These are phyloP conservation scores for Brasenia schreberi DNA, from an alignment of 164 flowering plant genomes.

Conservation along the genomic window DNA sequence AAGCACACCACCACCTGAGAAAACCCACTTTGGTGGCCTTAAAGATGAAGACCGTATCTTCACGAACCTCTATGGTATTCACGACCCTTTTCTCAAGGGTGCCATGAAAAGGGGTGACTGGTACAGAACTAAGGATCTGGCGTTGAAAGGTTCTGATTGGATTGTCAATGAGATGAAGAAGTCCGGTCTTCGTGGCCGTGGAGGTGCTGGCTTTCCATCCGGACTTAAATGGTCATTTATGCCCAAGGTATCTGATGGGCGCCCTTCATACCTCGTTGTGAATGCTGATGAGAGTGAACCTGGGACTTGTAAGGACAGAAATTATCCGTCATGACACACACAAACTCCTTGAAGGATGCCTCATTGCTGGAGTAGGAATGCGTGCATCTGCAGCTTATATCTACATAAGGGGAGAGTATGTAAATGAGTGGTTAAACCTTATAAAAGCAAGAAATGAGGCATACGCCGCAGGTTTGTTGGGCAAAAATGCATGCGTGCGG, in stretches of 20 bases:
- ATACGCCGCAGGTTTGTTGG: constrained; percentile 73
- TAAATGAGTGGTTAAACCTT: constrained; percentile 73
- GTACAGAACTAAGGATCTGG: constrained; percentile 85
- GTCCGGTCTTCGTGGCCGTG: constrained; percentile 96
- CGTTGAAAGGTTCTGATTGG: constrained; percentile 91
- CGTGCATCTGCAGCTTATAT: too few species aligned
- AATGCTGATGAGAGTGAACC: constrained; percentile 99
- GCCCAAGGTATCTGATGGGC: constrained; percentile 97
- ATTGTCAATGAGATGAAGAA: constrained; percentile 91
- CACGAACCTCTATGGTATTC: constrained; percentile 84
- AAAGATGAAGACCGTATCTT: constrained; percentile 96
- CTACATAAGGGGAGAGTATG: constrained; percentile 97
- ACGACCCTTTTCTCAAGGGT: constrained; percentile 90
- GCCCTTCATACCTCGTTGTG: constrained; percentile 92
- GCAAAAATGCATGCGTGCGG: constrained; percentile 98
- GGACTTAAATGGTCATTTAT: constrained; percentile 95
- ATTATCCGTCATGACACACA: constrained; percentile 98
- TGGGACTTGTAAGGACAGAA: constrained; percentile 93
- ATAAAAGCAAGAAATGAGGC: constrained; percentile 80
- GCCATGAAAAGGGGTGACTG: constrained; percentile 97
- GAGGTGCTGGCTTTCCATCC: constrained; percentile 98
- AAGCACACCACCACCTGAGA: constrained; percentile 81
- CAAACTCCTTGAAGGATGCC: constrained; percentile 81
- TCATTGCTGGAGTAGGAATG: constrained; percentile 98
- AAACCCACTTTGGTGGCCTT: constrained; percentile 90